Evolutionary conservation across 345 rosid species (phyloP), one percentile per base, ranked within the genome.

Genomic region (Balakata baccata): DNA sequence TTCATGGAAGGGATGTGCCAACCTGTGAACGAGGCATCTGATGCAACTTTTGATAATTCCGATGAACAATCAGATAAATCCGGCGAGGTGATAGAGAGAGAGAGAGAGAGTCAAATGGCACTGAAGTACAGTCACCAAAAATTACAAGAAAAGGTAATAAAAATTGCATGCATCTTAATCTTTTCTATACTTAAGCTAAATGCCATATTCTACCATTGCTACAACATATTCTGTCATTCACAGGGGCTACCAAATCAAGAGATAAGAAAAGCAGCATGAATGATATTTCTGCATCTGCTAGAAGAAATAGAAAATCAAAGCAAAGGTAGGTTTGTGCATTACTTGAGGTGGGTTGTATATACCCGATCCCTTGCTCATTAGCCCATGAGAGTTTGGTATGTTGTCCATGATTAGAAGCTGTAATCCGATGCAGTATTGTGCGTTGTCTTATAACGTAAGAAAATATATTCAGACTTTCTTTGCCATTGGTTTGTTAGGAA

Each of bases 71-170:
- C 88, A 5, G 78, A 69, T 57, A 67, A 71, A 57, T 81, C 74
- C 25, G 81, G 95, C 69, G 88, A 83, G 39, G 79, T 85, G 60
- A 77, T 68, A 39, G 85, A 79, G 72, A 22, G 79, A 29, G 85
- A 39, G 85, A 79, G 72, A 22, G 79, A 29, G 85, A 84, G 64
- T 59, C 73, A 22, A 81, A 51, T 25, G 88, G 62, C 58, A 34
- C n/a, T 37, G 90, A 85, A 79, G 75, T 77, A 68, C 79, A 78
- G 65, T 84, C 89, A 0, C 70, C 67, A n/a, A 79, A 60, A 76
- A 62, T 66, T 63, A 41, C 52, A 18, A 34, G 5, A 23, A 77
- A 77, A 83, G 89, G 91, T 87, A 64, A 68, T 34, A 68, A 25
- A 7, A 51, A 66, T 64, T 64, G 50, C n/a, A 17, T 41, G 61